phyloP scores from a whole-genome alignment of 495 filamentous ascomycete species.

The Monascus purpureus region DNA sequence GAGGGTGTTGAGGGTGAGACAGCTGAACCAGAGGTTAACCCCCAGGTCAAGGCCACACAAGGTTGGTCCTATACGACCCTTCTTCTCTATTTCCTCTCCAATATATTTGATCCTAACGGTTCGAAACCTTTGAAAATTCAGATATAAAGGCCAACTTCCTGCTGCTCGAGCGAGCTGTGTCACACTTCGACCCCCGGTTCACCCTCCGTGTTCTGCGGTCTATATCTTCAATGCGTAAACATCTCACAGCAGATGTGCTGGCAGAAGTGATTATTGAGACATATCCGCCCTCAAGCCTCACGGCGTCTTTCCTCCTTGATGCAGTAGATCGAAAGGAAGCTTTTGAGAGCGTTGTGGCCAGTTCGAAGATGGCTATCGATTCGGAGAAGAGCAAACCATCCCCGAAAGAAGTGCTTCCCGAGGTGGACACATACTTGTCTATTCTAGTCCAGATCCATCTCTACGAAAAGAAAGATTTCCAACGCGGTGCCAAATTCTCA shows the following conservation, averaged over 20 bases:
- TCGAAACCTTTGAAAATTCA: too few species aligned
- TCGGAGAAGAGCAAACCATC: conserved; percentile 32
- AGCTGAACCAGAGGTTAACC: conserved; percentile 43
- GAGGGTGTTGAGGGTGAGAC: conserved; percentile 45
- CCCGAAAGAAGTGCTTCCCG: conserved; percentile 65
- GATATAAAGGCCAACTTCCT: conserved; percentile 91
- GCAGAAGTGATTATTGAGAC: conserved; percentile 68
- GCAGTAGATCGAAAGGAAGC: conserved; percentile 51
- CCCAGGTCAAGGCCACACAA: conserved; percentile 51
- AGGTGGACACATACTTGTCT: conserved; percentile 83
- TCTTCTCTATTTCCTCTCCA: too few species aligned
- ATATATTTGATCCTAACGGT: too few species aligned
- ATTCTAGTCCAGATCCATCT: conserved; percentile 83
- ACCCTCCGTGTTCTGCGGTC: conserved; percentile 85
- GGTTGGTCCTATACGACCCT: too few species aligned
- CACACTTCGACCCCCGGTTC: conserved; percentile 89
- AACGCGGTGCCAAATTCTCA: conserved; percentile 74
- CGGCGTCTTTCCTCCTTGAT: conserved; percentile 53
- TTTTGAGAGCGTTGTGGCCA: conserved; percentile 37
- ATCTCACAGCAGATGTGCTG: conserved; percentile 68
- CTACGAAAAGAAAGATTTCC: conserved; percentile 65
- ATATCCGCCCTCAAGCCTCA: conserved; percentile 49
- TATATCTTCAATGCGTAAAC: conserved; percentile 88
- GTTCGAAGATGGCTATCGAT: conserved; percentile 68
- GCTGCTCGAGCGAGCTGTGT: conserved; percentile 80